Base-by-base conservation (phyloP, 495 filamentous ascomycete genomes). In the Oidiodendron maius region DNA sequence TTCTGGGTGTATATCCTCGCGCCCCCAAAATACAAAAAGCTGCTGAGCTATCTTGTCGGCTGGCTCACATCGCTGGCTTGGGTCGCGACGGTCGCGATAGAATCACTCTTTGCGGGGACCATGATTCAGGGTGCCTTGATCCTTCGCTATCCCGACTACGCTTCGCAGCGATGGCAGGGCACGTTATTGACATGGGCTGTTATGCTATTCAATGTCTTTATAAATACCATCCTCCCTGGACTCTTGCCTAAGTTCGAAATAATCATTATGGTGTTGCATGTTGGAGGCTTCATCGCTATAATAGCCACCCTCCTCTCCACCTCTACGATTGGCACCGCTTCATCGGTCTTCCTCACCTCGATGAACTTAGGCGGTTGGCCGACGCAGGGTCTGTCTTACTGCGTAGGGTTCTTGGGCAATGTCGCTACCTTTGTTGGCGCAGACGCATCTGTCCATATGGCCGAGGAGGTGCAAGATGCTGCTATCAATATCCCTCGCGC, bases 131-230 rank as follows among this genome's bases (percentile, higher is more conserved):
- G 71, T 22, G 56, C 78, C 43, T 59, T 74, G 36, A 59, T 71
- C 10, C 51, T 79, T 12, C 64, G 63, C 30, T 38, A 75, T 36
- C 66, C 69, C 0, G 48, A 59, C 2, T 61, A 74, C 53, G 54
- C 58, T 3, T 51, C 58, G 5, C 42, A 71, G 25, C 48, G 61
- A 22, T 80, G 72, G 71, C 74, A 74, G 13, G 67, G 67, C 13
- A 73, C 71, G 0, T 48, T 80, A 20, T 52, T 77, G n/a, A 64
- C 71, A 55, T 74, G 63, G 61, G 67, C 70, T 3, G 61, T 72
- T 8, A 54, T 69, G 4, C 28, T 65, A 3, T 46, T 72, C 15
- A 57, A 66, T 0, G 56, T 72, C 3, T 44, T 70, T 11, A 55
- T 72, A 44, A 80, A 78, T 51, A 58, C 68, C 17, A 63, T 65